Percentiles rank a stretch among this genome's conserved stretches.
These are phyloP conservation scores for Ustilaginoidea virens DNA, from an alignment of 2,329 filamentous ascomycete genomes.

Conservation along the genomic window DNA sequence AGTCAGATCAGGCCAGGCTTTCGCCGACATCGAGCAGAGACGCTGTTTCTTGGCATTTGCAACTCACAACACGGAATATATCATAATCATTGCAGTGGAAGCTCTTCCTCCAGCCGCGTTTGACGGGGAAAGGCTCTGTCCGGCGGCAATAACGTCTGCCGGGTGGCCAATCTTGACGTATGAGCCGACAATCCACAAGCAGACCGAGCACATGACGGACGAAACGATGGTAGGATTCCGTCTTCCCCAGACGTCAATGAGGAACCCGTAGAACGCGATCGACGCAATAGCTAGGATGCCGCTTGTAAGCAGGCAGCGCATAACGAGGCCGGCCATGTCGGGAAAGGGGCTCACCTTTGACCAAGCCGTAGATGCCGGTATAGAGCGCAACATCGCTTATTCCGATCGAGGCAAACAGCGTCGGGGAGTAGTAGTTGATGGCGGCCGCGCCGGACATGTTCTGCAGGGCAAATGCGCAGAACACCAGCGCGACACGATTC, in stretches of 20 bases:
- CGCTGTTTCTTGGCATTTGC: rapidly evolving
- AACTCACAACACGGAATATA: conserved; percentile 36
- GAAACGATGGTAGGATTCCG: conserved; percentile 28
- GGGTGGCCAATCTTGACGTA: conserved; percentile 38
- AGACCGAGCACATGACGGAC: conserved; percentile 19
- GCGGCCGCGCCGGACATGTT: conserved; percentile 25
- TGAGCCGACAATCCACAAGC: conserved; percentile 35
- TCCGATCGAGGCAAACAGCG: conserved; percentile 26
- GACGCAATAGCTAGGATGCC: conserved; percentile 15
- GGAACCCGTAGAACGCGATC: conserved; percentile 23
- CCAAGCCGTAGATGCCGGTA: conserved; percentile 34
- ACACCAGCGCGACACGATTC: conserved; percentile 22
- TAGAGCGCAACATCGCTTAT: conserved; percentile 28
- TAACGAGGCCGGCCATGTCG: not conserved
- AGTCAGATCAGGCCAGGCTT: too few relatives aligned
- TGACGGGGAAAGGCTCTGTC: too few relatives aligned
- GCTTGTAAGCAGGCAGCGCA: not conserved
- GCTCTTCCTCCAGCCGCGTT: conserved; percentile 35
- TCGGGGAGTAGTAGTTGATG: conserved; percentile 24
- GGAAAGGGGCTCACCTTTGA: conserved; percentile 14
- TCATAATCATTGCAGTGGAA: conserved; percentile 38
- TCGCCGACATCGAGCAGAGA: not conserved
- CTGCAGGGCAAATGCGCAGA: conserved; percentile 21
- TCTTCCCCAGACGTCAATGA: conserved; percentile 25
- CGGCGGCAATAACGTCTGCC: conserved; percentile 25